Conservation (phyloP, 768 basidiomycete genomes). For the Lyophyllum atratum region DNA sequence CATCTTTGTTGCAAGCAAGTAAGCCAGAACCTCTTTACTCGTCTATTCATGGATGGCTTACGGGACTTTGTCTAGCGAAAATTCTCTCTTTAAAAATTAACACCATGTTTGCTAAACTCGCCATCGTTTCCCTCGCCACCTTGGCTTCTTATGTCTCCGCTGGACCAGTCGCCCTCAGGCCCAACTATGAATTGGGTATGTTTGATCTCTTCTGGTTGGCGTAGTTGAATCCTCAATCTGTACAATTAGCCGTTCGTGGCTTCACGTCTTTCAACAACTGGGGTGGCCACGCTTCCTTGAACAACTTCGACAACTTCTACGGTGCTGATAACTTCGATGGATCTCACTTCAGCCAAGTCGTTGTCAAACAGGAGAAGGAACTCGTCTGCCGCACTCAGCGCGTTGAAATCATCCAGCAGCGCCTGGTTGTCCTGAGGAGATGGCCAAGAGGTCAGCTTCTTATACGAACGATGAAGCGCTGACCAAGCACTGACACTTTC, state of each 20-base stretch:
- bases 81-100: slow-evolving; percentile 20
- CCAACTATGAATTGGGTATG: slow-evolving; percentile 28
- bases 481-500: neutral
- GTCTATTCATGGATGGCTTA: neutral
- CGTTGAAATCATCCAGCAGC: slow-evolving; percentile 46
- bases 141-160: slow-evolving; percentile 32
- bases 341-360: slow-evolving; percentile 30
- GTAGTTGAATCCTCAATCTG: neutral
- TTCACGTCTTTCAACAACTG: slow-evolving; percentile 36
- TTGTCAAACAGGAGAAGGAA: slow-evolving; percentile 35
- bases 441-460: slow-evolving; percentile 41
- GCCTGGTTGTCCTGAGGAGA: slow-evolving; percentile 45
- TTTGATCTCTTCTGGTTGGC: neutral
- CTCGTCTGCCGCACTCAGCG: slow-evolving; percentile 40
- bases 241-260: slow-evolving; percentile 12
- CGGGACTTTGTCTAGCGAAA: neutral
- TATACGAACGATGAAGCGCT: neutral
- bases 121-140: slow-evolving; percentile 31
- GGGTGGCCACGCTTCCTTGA: slow-evolving; percentile 36
- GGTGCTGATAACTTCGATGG: slow-evolving; percentile 46
- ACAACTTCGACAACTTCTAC: slow-evolving; percentile 48
- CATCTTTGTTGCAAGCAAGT: slow-evolving; percentile 30
- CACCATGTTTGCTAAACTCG: slow-evolving; percentile 43
- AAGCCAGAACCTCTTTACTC: slow-evolving; percentile 7
- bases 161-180: slow-evolving; percentile 28